Evolutionary conservation across 805 yeast species (phyloP).

Genomic region (Kodamaea sagamina): DNA sequence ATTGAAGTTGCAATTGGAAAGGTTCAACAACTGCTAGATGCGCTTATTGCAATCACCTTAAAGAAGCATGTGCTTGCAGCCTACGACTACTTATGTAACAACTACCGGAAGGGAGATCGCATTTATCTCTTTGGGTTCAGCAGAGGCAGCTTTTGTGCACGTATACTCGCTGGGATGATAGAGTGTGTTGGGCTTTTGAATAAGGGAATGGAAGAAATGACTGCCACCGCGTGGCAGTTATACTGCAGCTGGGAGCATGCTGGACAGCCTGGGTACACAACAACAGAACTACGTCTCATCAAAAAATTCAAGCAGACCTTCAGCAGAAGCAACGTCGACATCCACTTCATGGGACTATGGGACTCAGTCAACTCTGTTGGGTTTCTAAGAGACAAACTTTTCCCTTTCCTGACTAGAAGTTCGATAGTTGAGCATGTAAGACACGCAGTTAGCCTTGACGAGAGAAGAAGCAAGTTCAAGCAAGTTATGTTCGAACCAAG

Average conservation of each 20-base stretch:
- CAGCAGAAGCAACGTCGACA: conserved; percentile 44
- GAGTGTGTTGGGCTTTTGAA: conserved; percentile 62
- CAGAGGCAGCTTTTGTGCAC: conserved; percentile 67
- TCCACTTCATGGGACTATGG: conserved; percentile 67
- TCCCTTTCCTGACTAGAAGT: conserved; percentile 57
- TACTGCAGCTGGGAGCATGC: conserved; percentile 62
- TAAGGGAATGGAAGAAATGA: conserved; percentile 56
- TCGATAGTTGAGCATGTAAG: conserved; percentile 58
- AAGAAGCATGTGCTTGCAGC: conserved; percentile 61
- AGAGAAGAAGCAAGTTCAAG: conserved; percentile 62
- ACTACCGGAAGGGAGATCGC: conserved; percentile 51
- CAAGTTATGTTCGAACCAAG: conserved; percentile 48
- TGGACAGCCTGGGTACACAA: conserved; percentile 55
- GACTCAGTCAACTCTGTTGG: conserved; percentile 74
- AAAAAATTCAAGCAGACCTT: conserved; percentile 56
- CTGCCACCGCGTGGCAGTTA: conserved; percentile 61
- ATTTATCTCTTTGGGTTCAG: conserved; percentile 60
- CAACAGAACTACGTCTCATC: conserved; percentile 40
- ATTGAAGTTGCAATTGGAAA: conserved; percentile 40
- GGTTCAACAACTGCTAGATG: conserved; percentile 32
- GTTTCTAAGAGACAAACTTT: conserved; percentile 53
- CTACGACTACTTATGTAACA: conserved; percentile 51
- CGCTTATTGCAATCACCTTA: conserved; percentile 54
- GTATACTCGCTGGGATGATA: conserved; percentile 66
- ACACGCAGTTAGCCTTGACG: conserved; percentile 70